A percentile compares a stretch with the other conserved stretches of the same genome.
Conservation (phyloP, 2,329 filamentous ascomycete genomes). For the Sclerotinia sclerotiorum region DNA sequence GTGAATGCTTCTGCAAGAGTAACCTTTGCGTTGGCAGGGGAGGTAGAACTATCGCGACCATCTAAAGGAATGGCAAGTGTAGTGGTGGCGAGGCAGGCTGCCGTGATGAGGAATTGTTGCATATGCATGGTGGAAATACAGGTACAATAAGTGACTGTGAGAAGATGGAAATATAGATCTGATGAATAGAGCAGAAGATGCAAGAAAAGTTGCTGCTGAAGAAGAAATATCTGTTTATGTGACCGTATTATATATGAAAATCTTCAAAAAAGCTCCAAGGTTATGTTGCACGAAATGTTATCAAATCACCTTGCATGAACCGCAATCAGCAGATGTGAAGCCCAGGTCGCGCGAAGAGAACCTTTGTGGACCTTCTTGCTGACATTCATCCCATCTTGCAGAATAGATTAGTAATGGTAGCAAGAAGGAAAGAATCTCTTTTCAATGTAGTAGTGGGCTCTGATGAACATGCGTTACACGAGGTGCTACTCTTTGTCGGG, state of each 20-base stretch:
- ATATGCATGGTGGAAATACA: slow-evolving; percentile 14
- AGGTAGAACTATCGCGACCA: neutral
- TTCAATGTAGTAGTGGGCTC: neutral
- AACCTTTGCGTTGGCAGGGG: slow-evolving; percentile 24
- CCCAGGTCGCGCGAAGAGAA: neutral
- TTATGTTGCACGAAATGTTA: neutral
- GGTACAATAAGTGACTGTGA: neutral
- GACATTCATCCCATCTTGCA: neutral
- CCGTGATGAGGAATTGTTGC: slow-evolving; percentile 1
- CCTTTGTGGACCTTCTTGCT: neutral
- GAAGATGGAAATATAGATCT: neutral
- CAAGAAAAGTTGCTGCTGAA: neutral
- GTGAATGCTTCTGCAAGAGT: slow-evolving; percentile 25
- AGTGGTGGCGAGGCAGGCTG: neutral
- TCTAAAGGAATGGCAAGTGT: slow-evolving; percentile 5
- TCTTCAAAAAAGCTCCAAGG: neutral
- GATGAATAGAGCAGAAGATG: neutral
- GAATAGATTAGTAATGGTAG: neutral
- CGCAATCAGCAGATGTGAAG: neutral
- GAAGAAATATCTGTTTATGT: neutral
- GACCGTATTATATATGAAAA: neutral
- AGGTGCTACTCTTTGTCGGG: neutral
- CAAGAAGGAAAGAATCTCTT: neutral
- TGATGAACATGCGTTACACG: neutral
- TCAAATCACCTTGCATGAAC: slow-evolving; percentile 10